These are phyloP conservation scores for Trichoderma polysporum DNA, from an alignment of 2,329 filamentous ascomycete species.

Conservation along the genomic window DNA sequence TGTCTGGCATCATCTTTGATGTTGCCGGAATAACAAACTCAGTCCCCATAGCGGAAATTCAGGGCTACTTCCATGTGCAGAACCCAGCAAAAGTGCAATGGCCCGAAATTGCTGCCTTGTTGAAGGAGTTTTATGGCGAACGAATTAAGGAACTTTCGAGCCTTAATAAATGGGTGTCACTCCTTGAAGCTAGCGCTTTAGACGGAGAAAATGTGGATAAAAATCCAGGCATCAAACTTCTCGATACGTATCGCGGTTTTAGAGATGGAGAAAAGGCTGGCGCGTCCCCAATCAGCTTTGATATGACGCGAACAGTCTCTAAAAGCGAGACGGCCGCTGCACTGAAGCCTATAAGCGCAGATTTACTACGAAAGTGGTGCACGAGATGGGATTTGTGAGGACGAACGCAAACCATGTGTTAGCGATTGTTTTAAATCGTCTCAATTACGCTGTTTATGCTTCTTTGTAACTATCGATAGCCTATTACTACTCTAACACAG, in stretches of 20 bases:
- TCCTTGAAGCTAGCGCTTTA: not conserved
- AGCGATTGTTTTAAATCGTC: not conserved
- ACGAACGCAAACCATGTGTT: not conserved
- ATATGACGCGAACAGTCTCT: not conserved
- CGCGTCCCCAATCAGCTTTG: not conserved
- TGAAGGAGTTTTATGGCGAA: not conserved
- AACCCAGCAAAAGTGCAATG: conserved; percentile 46
- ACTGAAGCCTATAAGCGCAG: not conserved
- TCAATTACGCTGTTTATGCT: too few species aligned
- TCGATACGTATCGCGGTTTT: not conserved
- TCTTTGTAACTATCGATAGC: too few species aligned
- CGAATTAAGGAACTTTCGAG: not conserved
- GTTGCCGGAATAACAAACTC: conserved; percentile 38
- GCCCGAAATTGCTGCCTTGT: conserved; percentile 33
- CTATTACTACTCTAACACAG: too few species aligned
- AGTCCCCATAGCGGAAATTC: conserved; percentile 25
- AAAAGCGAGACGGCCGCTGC: not conserved
- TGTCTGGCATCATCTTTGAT: conserved; percentile 49
- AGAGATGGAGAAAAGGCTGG: not conserved
- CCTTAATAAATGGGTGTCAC: not conserved
- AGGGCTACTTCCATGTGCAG: conserved; percentile 49
- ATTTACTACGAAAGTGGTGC: not conserved
- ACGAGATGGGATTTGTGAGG: not conserved
- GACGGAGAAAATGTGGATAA: not conserved
- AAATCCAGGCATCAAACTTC: not conserved